Evolutionary conservation across 2,329 filamentous ascomycete species (phyloP), one percentile per base, ranked within the genome.

Genomic region (Penicillium capsulatum): DNA sequence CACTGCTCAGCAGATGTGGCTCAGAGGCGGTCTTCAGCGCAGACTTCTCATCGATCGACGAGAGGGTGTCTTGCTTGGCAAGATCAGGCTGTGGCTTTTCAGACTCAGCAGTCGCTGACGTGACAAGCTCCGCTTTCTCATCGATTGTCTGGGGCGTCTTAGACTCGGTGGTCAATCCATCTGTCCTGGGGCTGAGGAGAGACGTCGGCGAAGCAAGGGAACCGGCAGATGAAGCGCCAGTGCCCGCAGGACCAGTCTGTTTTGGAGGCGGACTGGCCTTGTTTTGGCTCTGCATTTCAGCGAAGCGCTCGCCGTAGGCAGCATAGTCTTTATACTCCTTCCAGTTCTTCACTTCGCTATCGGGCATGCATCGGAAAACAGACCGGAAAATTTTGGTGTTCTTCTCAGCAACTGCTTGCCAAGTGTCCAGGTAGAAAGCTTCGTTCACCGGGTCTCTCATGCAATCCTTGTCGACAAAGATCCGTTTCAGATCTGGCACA

Each of bases 351-450:
- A 95, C 92, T 59, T 96, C 88, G 36, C 83, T 96, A 62, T 98
- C 92, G 1, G 92, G 92, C 86, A 94, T 94, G 65, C 90, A 96
- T 32, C 90, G 82, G 71, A 98, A 98, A 7, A 98, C 91, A 45
- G 85, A 81, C 20, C 92, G 84, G 69, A 86, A 98, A 33, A 98
- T 77, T 60, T 89, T 91, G 3, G 92, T 98, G 63, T 98, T 98
- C 70, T 97, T 97, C 48, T 85, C 81, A 1, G 92, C 92, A 37
- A 89, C 81, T 13, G 81, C 76, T 50, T 84, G 82, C 94, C 94
- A 98, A 2, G 87, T 81, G 47, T 94, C 86, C 31, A 92, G 79
- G 60, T 87, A 86, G 66, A 98, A 98, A 1, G 76, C 71, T 38
- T 87, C 77, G 42, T 83, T 82, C 28, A 98, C 68, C 0, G 94